Base-by-base conservation (phyloP, 208 protist genomes). In the Crithidia bombi region DNA sequence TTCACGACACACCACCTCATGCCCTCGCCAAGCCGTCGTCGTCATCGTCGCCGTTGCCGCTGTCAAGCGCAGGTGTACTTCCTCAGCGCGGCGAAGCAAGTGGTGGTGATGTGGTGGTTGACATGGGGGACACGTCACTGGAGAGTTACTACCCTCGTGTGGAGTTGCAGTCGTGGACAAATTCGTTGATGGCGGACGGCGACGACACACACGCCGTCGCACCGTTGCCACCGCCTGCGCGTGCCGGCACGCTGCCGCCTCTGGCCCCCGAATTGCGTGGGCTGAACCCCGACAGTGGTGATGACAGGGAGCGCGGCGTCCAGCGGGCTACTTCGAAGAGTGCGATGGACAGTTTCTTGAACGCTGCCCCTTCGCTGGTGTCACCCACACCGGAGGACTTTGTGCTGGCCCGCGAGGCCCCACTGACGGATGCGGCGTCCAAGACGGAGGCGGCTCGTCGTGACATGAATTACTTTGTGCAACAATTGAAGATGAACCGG, bases 391-490 rank as follows among this genome's bases (percentile, higher is more conserved):
- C 86, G 39, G 75, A 86, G 38, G 83, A 91, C 43, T 89, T 92
- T 64, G 75, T 78, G 21, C 63, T 80, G 49, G 63, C 82, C 21
- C 69, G 62, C 44, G 58, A 54, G 57, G 63, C 51, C 2, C 56
- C 55, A 32, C 14, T 58, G 54, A 19, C 36, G 32, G 39, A 57
- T 19, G 57, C 52, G 15, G 54, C 57, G 30, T 35, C 55, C 52
- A 55, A 68, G 54, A 30, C 73, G 23, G 55, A 69, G 39, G 80
- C 75, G 5, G 80, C 87, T 9, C 71, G 83, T 23, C 74, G 61
- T 9, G 91, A 96, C 51, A 94, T 96, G 89, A 12, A 61, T 6
- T 61, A 44, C 28, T 96, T 96, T 81, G 86, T 96, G 23, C 69
- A 79, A 28, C 89, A 95, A 71, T 70, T 96, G 57, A 82, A 86